These are phyloP conservation scores for Cladosporium sp. DNA, from an alignment of 2,329 filamentous ascomycete species.

Conservation along the genomic window DNA sequence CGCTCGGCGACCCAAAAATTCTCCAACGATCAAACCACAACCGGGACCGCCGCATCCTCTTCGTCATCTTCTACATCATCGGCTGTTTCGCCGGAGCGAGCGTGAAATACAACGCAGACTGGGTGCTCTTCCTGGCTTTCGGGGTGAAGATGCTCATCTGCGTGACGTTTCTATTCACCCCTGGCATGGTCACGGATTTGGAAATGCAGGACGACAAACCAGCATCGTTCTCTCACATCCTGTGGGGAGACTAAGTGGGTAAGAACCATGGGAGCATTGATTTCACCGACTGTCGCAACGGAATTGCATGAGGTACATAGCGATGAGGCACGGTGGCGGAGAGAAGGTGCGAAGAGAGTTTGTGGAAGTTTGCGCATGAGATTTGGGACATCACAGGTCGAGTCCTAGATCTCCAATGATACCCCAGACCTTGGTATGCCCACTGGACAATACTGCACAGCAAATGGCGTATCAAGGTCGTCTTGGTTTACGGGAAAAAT, in stretches of 20 bases:
- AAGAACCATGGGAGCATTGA: too few relatives aligned
- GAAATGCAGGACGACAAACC: conserved; percentile 11
- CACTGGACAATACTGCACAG: too few relatives aligned
- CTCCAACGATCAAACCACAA: conserved; percentile 13
- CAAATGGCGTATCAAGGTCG: too few relatives aligned
- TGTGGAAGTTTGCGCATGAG: too few relatives aligned
- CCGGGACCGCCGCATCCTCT: conserved; percentile 12
- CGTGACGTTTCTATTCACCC: conserved; percentile 21
- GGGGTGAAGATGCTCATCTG: conserved; percentile 19
- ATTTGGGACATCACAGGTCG: neutral
- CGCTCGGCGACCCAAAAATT: conserved; percentile 3
- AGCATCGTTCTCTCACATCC: conserved; percentile 15
- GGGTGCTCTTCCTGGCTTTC: conserved; percentile 19
- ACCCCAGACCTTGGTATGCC: too few relatives aligned
- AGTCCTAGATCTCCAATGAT: too few relatives aligned
- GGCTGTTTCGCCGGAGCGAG: conserved; percentile 19
- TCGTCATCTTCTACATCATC: conserved; percentile 16
- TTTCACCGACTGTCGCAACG: too few relatives aligned
- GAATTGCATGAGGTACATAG: too few relatives aligned
- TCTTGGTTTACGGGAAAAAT: too few relatives aligned
- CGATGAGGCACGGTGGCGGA: too few relatives aligned
- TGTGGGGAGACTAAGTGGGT: conserved; percentile 19
- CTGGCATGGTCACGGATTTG: conserved; percentile 16
- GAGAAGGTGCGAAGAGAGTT: too few relatives aligned
- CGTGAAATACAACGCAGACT: conserved; percentile 8